Evolutionary conservation across 202 grass and related monocot genomes (phyloP), one percentile per base, ranked within the genome.

Genomic region (Sporobolus alterniflorus): DNA sequence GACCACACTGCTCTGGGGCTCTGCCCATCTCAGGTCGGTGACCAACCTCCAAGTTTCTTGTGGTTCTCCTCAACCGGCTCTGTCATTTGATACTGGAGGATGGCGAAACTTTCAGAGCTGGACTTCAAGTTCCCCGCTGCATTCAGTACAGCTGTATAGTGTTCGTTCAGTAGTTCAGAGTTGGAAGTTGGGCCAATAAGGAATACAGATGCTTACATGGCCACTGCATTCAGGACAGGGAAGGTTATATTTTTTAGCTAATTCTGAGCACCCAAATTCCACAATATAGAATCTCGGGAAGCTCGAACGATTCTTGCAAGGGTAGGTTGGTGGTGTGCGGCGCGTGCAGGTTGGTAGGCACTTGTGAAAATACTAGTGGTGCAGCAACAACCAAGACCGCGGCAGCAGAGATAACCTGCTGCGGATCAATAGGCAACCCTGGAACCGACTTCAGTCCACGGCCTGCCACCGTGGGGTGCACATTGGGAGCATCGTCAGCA

Each of bases 241-340:
- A 10, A n/a, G 51, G 1, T 22, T 22, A 55, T 17, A 21, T 51
- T 51, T 51, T 51, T 18, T 21, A 6, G 17, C 5, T 17, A 4
- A 39, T 39, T 39, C 36, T 39, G 36, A 39, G 36, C 31, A n/a
- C n/a, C n/a, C 40, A 16, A 6, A 12, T 46, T 71, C 68, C n/a
- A n/a, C n/a, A n/a, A n/a, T n/a, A n/a, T n/a, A n/a, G n/a, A 49
- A 17, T 72, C 32, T 72, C 26, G 33, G 28, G 44, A 47, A n/a
- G n/a, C 33, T 55, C 16, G 29, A 25, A 57, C 64, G 33, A 13
- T 14, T 69, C 24, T 57, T 60, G 56, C 24, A 2, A 16, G 24
- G 43, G 78, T 80, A 80, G 65, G 65, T 80, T 32, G 11, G 25
- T 43, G 78, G 78, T 43, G 50, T 57, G 78, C 56, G 34, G 56